Evolutionary conservation across 2,329 filamentous ascomycete species (phyloP).

Genomic region (Pseudomassariella vexata): DNA sequence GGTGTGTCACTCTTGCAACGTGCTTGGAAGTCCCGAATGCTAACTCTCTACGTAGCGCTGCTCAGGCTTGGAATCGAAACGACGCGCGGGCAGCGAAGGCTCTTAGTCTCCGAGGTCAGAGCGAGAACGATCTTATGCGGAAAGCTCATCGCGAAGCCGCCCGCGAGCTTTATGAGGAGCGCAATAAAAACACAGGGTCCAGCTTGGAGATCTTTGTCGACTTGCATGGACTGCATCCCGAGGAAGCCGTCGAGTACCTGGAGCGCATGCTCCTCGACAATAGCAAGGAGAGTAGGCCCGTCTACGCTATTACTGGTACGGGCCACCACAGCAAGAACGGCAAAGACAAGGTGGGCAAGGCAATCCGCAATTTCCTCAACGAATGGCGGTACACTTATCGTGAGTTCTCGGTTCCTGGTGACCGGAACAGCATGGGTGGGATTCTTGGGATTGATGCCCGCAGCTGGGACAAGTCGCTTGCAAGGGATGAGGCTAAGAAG

Average conservation of each 20-base stretch:
- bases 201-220: constrained; percentile 84
- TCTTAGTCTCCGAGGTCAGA: constrained; percentile 86
- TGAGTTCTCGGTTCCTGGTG: constrained; percentile 94
- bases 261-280: constrained; percentile 85
- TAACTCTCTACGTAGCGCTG: constrained; percentile 55
- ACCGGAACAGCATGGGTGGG: constrained; percentile 76
- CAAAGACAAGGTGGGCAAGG: constrained; percentile 97
- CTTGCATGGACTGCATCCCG: constrained; percentile 94
- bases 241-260: constrained; percentile 93
- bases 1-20: constrained; percentile 43
- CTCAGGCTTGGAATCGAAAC: constrained; percentile 97
- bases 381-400: constrained; percentile 95
- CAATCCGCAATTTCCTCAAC: constrained; percentile 82
- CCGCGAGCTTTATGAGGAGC: constrained; percentile 84
- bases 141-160: constrained; percentile 95
- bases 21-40: neutral
- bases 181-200: constrained; percentile 63
- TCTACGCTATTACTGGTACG: constrained; percentile 95
- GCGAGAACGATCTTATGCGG: constrained; percentile 94
- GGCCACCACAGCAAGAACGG: constrained; percentile 98
- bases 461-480: constrained; percentile 59
- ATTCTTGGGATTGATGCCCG: constrained; percentile 63
- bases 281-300: constrained; percentile 61
- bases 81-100: constrained; percentile 95
- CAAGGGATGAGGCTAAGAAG: constrained; percentile 38